A percentile compares a stretch with the other conserved stretches of the same genome.
Conservation (phyloP, 176 grass and related monocot species). For the Cenchrus americanus region DNA sequence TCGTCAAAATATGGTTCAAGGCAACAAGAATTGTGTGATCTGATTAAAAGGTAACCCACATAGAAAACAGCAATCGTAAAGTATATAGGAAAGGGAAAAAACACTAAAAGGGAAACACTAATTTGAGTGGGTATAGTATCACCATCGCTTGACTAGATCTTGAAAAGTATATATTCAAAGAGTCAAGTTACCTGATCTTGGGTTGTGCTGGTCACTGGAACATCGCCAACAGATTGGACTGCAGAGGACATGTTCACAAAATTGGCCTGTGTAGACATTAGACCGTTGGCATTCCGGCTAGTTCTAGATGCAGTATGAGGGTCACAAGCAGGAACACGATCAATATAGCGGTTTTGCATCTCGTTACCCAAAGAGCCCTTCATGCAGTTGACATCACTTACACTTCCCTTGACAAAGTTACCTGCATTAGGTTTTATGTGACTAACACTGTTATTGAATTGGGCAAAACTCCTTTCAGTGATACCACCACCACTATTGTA, state of each 20-base stretch:
- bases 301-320: constrained; percentile 38
- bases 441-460: constrained; percentile 49
- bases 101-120: not conserved
- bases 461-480: constrained; percentile 44
- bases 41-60: not conserved
- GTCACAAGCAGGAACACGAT: constrained; percentile 29
- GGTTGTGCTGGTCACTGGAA: constrained; percentile 57
- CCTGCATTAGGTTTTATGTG: constrained; percentile 38
- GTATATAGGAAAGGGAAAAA: not conserved
- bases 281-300: constrained; percentile 45
- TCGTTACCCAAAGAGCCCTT: constrained; percentile 43
- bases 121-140: constrained; percentile 31
- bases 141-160: not conserved
- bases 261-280: constrained; percentile 54
- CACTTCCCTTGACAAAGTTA: constrained; percentile 43
- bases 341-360: constrained; percentile 57
- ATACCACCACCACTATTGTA: constrained; percentile 34
- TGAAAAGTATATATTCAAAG: constrained; percentile 3
- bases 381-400: constrained; percentile 38
- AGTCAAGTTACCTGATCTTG: constrained; percentile 74
- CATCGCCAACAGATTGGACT: constrained; percentile 59
- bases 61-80: constrained; percentile 31
- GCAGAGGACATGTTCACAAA: constrained; percentile 51
- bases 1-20: not conserved
- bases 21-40: not conserved